Evolutionary conservation across 495 filamentous ascomycete genomes (phyloP).

Genomic region (Hypomontagnella monticulosa): DNA sequence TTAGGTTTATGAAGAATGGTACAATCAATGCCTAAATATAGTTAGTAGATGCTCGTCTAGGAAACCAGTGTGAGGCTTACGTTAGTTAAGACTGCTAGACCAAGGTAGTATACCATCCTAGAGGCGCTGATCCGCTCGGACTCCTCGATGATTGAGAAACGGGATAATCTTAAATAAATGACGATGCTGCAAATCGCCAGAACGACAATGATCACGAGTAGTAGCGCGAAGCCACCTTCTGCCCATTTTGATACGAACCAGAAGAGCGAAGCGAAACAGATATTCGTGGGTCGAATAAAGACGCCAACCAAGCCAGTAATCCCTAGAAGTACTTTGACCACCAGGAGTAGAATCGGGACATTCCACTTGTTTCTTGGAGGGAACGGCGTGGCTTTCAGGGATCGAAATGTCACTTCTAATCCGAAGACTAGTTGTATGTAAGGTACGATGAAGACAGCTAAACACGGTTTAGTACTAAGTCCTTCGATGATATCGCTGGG

Average conservation of each 20-base stretch:
- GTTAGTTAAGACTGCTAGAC: slow-evolving; percentile 53
- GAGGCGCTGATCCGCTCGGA: slow-evolving; percentile 55
- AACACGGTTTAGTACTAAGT: slow-evolving; percentile 27
- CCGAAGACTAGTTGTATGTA: slow-evolving; percentile 59
- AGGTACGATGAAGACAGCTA: slow-evolving; percentile 60
- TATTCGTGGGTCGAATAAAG: slow-evolving; percentile 51
- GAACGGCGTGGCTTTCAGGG: slow-evolving; percentile 53
- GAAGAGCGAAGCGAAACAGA: slow-evolving; percentile 60
- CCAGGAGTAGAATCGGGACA: slow-evolving; percentile 52
- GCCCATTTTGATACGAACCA: slow-evolving; percentile 60
- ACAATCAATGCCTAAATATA: slow-evolving; percentile 50
- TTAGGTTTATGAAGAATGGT: slow-evolving; percentile 55
- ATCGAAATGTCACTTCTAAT: slow-evolving; percentile 53
- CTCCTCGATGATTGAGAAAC: slow-evolving; percentile 53
- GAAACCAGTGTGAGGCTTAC: slow-evolving; percentile 40
- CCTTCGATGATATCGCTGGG: background rate
- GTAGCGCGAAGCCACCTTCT: slow-evolving; percentile 50
- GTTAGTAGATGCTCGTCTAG: slow-evolving; percentile 28
- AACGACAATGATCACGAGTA: slow-evolving; percentile 47
- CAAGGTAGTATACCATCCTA: slow-evolving; percentile 59
- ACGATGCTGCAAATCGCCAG: slow-evolving; percentile 46
- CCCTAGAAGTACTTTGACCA: slow-evolving; percentile 50
- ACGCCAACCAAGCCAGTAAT: slow-evolving; percentile 55
- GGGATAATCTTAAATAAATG: slow-evolving; percentile 52
- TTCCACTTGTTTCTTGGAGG: slow-evolving; percentile 54